phyloP scores from a whole-genome alignment of 2,329 filamentous ascomycete genomes.

The Epicoccum sorghinum region DNA sequence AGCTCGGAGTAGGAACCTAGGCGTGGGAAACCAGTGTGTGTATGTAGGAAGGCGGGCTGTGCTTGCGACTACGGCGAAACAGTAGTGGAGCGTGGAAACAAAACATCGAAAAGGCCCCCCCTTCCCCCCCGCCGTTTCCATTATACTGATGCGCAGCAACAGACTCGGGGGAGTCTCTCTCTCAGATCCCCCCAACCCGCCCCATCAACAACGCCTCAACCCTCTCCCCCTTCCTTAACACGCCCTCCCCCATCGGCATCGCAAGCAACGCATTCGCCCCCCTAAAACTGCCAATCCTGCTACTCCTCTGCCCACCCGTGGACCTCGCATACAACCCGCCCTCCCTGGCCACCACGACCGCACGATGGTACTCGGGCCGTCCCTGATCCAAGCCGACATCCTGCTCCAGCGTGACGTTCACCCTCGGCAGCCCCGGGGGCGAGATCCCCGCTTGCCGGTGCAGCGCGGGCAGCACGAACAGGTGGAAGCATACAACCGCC shows the following conservation, averaged over 20 bases:
- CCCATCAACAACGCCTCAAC: conserved; percentile 81
- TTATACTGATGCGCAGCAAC: too few species aligned
- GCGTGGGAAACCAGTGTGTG: too few species aligned
- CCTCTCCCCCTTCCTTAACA: conserved; percentile 70
- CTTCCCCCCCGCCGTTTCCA: too few species aligned
- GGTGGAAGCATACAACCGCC: conserved; percentile 88
- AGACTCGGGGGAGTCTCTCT: too few species aligned
- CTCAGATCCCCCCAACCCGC: conserved; percentile 22
- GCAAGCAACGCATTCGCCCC: conserved; percentile 87
- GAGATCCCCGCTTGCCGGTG: conserved; percentile 75
- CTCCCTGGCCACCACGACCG: conserved; percentile 68
- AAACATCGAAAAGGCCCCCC: too few species aligned
- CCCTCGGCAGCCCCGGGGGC: conserved; percentile 71
- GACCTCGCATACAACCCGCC: conserved; percentile 76
- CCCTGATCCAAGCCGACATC: conserved; percentile 75
- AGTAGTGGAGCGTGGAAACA: too few species aligned
- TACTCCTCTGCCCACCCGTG: conserved; percentile 90
- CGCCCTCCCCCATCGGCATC: conserved; percentile 69
- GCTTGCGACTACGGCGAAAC: too few species aligned
- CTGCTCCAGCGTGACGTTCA: conserved; percentile 74
- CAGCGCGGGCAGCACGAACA: conserved; percentile 89
- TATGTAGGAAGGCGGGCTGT: too few species aligned
- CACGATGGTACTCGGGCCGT: conserved; percentile 90
- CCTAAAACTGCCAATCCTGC: conserved; percentile 83
- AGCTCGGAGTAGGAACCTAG: too few species aligned